Evolutionary conservation across 176 grass and related monocot species (phyloP).

Genomic region (Tuctoria greenei): DNA sequence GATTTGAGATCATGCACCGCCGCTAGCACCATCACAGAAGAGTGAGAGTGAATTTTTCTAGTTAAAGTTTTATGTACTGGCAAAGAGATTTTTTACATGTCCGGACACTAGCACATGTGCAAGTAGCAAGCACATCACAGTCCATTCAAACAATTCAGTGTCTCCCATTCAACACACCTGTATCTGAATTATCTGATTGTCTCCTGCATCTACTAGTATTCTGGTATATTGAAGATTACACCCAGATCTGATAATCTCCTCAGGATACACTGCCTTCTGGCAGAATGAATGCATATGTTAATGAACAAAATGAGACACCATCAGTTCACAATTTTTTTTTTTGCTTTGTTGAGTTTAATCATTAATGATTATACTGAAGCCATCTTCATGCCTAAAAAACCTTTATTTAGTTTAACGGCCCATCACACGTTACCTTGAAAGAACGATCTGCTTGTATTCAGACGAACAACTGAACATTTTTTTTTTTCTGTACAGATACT

Average conservation of each 20-base stretch:
- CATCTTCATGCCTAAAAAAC: background rate
- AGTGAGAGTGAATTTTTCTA: background rate
- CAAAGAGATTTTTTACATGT: background rate
- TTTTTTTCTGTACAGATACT: constrained; percentile 51
- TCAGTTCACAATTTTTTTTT: background rate
- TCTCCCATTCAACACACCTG: background rate
- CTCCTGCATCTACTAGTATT: background rate
- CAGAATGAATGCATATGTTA: background rate
- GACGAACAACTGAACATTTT: background rate
- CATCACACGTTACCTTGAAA: background rate
- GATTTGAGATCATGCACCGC: constrained; percentile 20
- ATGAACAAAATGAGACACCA: background rate
- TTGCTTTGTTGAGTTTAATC: background rate
- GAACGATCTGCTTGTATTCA: background rate
- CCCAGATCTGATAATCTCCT: background rate
- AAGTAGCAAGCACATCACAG: background rate
- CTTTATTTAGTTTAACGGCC: background rate
- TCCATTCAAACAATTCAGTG: constrained; percentile 12
- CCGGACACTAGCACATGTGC: constrained; percentile 16
- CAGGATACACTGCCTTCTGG: background rate
- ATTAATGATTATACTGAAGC: background rate
- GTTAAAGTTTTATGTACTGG: background rate
- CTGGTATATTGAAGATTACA: background rate
- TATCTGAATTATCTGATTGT: background rate
- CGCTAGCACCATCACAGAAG: background rate